A percentile compares a stretch with the other conserved stretches of the same genome.
phyloP scores from a whole-genome alignment of 2,329 filamentous ascomycete genomes.

The Penicillium verrucosum region DNA sequence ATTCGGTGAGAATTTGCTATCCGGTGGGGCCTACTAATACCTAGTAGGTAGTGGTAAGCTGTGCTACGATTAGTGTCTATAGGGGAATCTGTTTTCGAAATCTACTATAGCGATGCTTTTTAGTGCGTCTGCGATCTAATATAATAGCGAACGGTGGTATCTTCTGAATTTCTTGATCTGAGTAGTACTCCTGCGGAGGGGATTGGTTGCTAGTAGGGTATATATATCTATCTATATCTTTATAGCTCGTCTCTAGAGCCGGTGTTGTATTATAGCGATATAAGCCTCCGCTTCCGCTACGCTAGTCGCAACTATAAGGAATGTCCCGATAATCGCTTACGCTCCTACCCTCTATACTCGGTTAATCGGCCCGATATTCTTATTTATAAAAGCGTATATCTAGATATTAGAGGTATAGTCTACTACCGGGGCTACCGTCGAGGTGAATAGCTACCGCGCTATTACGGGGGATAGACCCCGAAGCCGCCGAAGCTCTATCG shows the following conservation, averaged over 20 bases:
- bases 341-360: constrained; percentile 19
- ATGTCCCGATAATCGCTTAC: constrained; percentile 19
- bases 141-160: no score
- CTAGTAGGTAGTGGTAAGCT: no score
- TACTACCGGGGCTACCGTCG: constrained; percentile 21
- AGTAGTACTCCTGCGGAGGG: no score
- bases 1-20: no score
- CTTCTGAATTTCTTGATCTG: no score
- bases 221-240: constrained; percentile 13
- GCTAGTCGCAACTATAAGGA: constrained; percentile 19
- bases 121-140: no score
- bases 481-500: constrained; percentile 10
- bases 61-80: no score
- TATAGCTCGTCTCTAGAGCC: constrained; percentile 13
- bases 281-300: constrained; percentile 21
- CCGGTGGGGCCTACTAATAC: no score
- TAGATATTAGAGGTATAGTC: constrained; percentile 25
- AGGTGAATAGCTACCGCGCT: constrained; percentile 16
- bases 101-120: no score
- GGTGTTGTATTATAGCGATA: constrained; percentile 11
- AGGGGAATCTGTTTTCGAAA: no score
- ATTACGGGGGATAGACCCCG: constrained; percentile 12
- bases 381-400: constrained; percentile 16
- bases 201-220: constrained; percentile 8
- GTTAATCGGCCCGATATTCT: constrained; percentile 12